Evolutionary conservation across 2,329 filamentous ascomycete genomes (phyloP).

Genomic region (Penicillium sp.): DNA sequence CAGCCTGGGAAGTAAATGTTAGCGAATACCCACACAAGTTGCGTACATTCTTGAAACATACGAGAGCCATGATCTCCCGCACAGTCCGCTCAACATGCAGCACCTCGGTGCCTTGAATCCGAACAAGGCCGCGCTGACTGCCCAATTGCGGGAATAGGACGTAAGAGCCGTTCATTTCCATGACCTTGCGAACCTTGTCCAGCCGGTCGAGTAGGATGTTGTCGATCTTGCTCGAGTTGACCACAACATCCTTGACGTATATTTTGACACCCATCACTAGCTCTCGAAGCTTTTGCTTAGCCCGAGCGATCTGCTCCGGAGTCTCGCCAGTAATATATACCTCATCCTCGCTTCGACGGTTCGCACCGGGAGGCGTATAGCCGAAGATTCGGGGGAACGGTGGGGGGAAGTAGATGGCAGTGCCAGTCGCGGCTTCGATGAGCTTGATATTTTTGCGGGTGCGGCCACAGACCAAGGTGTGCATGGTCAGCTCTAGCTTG

Average conservation of each 20-base stretch:
- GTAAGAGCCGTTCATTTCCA: slow-evolving; percentile 93
- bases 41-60: slow-evolving; percentile 32
- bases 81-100: slow-evolving; percentile 93
- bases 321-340: slow-evolving; percentile 94
- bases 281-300: slow-evolving; percentile 89
- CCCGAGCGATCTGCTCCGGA: slow-evolving; percentile 76
- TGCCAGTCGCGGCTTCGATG: slow-evolving; percentile 92
- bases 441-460: slow-evolving; percentile 97
- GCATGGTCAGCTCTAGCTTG: slow-evolving; percentile 80
- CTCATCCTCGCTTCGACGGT: slow-evolving; percentile 78
- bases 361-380: slow-evolving; percentile 79
- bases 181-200: slow-evolving; percentile 96
- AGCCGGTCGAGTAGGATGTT: slow-evolving; percentile 85
- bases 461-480: slow-evolving; percentile 88
- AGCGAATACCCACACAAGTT: background rate
- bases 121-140: slow-evolving; percentile 77
- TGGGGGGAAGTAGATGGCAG: slow-evolving; percentile 96
- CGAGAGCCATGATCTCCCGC: slow-evolving; percentile 90
- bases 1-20: slow-evolving; percentile 59
- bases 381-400: slow-evolving; percentile 89
- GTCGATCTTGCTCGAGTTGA: slow-evolving; percentile 90
- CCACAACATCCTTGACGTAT: slow-evolving; percentile 86
- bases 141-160: slow-evolving; percentile 88
- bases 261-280: slow-evolving; percentile 76
- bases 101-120: slow-evolving; percentile 90